Percentiles rank a stretch among this genome's conserved stretches.
phyloP scores from a whole-genome alignment of 495 filamentous ascomycete genomes.

The Trichoderma reesei region DNA sequence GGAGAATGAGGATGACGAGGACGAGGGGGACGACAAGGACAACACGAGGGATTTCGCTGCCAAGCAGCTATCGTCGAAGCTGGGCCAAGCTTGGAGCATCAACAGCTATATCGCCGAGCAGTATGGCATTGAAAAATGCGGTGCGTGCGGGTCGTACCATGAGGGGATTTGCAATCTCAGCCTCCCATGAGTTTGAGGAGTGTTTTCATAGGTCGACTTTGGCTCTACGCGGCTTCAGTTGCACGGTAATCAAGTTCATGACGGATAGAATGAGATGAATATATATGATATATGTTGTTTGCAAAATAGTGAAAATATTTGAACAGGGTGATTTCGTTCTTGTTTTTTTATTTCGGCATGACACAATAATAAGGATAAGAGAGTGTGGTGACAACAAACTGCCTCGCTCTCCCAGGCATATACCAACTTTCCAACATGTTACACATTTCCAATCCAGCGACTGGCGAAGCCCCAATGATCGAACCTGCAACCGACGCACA shows the following conservation, averaged over 20 bases:
- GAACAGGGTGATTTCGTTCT: not conserved
- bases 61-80: not conserved
- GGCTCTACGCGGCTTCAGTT: not conserved
- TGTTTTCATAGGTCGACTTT: too few species aligned
- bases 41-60: constrained; percentile 9
- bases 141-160: not conserved
- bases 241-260: not conserved
- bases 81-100: not conserved
- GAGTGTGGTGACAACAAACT: not conserved
- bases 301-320: too few species aligned
- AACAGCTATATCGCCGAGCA: not conserved
- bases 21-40: constrained; percentile 6
- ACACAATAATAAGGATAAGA: not conserved
- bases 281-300: not conserved
- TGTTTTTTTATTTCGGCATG: not conserved
- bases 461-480: not conserved
- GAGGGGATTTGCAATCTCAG: not conserved
- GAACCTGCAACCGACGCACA: not conserved
- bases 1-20: constrained; percentile 11
- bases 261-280: not conserved
- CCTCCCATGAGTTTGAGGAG: too few species aligned
- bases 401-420: not conserved
- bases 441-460: not conserved
- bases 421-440: not conserved
- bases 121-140: not conserved